Evolutionary conservation across 768 basidiomycete species (phyloP).

Genomic region (Mycena latifolia): DNA sequence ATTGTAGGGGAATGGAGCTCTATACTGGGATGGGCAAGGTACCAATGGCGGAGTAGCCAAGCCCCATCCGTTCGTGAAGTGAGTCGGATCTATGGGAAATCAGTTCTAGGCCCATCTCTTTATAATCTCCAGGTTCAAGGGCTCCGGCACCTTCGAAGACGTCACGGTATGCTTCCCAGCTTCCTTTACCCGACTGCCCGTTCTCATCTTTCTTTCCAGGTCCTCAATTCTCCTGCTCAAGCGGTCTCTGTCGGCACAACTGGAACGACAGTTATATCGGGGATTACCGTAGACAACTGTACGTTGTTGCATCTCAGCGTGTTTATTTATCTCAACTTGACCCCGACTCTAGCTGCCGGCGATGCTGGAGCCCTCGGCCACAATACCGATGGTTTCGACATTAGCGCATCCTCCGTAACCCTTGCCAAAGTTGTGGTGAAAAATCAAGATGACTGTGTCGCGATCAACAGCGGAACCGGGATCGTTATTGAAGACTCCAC

Average conservation of each 20-base stretch:
- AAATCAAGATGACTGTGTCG: slow-evolving; percentile 37
- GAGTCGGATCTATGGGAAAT: background rate
- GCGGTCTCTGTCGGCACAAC: slow-evolving; percentile 34
- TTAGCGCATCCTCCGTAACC: slow-evolving; percentile 31
- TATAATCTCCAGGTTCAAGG: slow-evolving; percentile 21
- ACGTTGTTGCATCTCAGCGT: background rate
- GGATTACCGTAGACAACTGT: slow-evolving; percentile 35
- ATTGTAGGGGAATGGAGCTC: slow-evolving; percentile 28
- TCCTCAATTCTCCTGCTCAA: slow-evolving; percentile 34
- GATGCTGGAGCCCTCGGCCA: slow-evolving; percentile 32
- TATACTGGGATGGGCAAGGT: slow-evolving; percentile 36
- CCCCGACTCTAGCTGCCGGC: slow-evolving; percentile 23
- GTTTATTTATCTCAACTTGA: background rate
- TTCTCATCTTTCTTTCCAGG: background rate
- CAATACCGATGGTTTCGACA: slow-evolving; percentile 40
- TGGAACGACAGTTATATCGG: slow-evolving; percentile 19
- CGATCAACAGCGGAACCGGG: slow-evolving; percentile 35
- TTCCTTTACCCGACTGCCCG: background rate
- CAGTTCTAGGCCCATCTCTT: no score
- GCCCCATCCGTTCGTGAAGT: slow-evolving; percentile 38
- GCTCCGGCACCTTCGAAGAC: slow-evolving; percentile 33
- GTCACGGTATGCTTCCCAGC: slow-evolving; percentile 21
- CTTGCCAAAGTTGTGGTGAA: slow-evolving; percentile 28
- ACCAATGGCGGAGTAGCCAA: slow-evolving; percentile 37
- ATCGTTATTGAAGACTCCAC: slow-evolving; percentile 49